phyloP scores from a whole-genome alignment of 2,329 filamentous ascomycete genomes.

The Colletotrichum orchidophilum region DNA sequence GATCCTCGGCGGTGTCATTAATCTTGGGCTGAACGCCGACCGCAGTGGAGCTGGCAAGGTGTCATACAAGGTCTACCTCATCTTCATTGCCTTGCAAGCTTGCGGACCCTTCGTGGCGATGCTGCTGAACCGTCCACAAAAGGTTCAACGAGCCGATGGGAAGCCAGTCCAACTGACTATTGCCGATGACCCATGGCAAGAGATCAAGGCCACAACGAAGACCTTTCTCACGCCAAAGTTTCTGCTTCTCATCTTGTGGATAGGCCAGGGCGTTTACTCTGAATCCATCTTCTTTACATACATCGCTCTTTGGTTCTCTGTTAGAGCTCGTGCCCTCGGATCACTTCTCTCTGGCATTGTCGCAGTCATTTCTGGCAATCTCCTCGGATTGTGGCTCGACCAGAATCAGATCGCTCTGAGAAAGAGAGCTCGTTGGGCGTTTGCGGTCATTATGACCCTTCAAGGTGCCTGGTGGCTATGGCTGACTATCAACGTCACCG shows the following conservation, averaged over 20 bases:
- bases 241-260: conserved; percentile 60
- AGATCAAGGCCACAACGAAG: conserved; percentile 65
- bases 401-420: conserved; percentile 59
- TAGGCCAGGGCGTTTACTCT: conserved; percentile 56
- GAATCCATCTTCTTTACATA: conserved; percentile 48
- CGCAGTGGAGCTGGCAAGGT: conserved; percentile 55
- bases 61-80: conserved; percentile 51
- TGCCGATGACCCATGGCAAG: conserved; percentile 56
- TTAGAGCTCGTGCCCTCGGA: conserved; percentile 56
- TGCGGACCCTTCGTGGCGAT: conserved; percentile 55
- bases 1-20: conserved; percentile 60
- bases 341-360: conserved; percentile 62
- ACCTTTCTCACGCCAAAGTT: conserved; percentile 52
- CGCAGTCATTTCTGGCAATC: conserved; percentile 68
- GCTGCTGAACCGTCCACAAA: conserved; percentile 54
- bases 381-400: conserved; percentile 71
- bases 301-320: conserved; percentile 62
- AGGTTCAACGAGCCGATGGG: conserved; percentile 52
- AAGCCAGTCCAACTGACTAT: conserved; percentile 47
- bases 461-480: conserved; percentile 77
- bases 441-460: conserved; percentile 58
- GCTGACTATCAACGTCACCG: conserved; percentile 69
- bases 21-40: conserved; percentile 58
- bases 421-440: conserved; percentile 61
- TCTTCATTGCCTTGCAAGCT: conserved; percentile 55